Evolutionary conservation across 768 basidiomycete genomes (phyloP).

Genomic region (Amanita thiersii): DNA sequence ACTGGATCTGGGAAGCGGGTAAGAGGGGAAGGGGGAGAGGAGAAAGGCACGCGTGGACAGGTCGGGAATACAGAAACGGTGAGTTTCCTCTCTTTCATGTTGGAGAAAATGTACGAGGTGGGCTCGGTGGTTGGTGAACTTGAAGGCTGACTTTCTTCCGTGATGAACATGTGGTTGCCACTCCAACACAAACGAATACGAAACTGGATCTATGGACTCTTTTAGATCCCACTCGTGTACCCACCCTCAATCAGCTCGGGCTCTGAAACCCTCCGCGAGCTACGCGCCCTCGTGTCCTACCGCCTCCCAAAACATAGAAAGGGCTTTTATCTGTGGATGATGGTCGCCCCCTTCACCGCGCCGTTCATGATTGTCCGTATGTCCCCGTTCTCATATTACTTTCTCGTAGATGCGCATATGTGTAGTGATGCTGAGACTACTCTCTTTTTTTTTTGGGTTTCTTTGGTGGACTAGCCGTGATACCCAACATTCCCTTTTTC

Average conservation of each 20-base stretch:
- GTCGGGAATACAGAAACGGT: too few relatives aligned
- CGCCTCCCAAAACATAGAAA: conserved; percentile 58
- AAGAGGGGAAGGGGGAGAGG: conserved; percentile 12
- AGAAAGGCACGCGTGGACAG: conserved; percentile 11
- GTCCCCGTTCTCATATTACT: conserved; percentile 18
- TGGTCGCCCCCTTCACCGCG: conserved; percentile 62
- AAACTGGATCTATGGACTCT: not conserved
- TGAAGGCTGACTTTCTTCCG: conserved; percentile 1
- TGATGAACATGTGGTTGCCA: not conserved
- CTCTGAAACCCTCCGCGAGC: conserved; percentile 31
- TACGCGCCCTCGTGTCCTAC: conserved; percentile 40
- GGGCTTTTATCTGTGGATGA: conserved; percentile 61
- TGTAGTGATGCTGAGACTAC: not conserved
- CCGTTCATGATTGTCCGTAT: conserved; percentile 72
- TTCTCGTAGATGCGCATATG: not conserved
- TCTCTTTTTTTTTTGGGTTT: not conserved
- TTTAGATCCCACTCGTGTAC: conserved; percentile 59
- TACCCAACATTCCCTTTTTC: conserved; percentile 82
- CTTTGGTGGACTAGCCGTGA: too few relatives aligned
- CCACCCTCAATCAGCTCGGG: conserved; percentile 35
- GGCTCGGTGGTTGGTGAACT: not conserved
- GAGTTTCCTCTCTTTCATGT: too few relatives aligned
- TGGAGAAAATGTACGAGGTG: too few relatives aligned
- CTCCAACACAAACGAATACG: not conserved
- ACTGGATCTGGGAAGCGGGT: conserved; percentile 12